Conservation (phyloP, 73 alveolate species). For the Uronychia setigera region DNA sequence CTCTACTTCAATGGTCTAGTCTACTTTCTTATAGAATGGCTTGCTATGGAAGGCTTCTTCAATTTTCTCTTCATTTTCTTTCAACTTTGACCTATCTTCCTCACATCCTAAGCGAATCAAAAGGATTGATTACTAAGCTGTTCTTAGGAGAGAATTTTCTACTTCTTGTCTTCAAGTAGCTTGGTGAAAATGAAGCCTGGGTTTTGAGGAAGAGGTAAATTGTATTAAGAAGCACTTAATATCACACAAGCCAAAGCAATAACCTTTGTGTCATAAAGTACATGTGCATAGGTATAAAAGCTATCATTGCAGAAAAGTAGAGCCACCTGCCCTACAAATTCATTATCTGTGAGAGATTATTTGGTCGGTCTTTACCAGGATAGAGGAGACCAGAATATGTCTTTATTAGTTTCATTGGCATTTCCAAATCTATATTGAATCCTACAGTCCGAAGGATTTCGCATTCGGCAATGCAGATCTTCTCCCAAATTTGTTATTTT, state of each 20-base stretch:
- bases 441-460: background rate
- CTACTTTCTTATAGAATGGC: background rate
- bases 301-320: background rate
- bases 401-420: background rate
- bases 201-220: background rate
- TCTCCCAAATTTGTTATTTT: background rate
- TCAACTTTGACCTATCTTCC: too few species aligned
- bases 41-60: background rate
- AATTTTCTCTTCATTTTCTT: background rate
- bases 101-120: too few species aligned
- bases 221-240: background rate
- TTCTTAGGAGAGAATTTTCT: too few species aligned
- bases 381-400: background rate
- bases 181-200: background rate
- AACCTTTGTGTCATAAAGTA: background rate
- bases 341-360: background rate
- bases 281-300: background rate
- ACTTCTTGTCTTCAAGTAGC: background rate
- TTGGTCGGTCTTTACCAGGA: background rate
- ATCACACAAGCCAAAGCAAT: background rate
- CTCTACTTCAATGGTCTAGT: background rate
- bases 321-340: background rate
- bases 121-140: too few species aligned
- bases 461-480: background rate
- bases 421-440: background rate